Conservation (phyloP, 2,329 filamentous ascomycete species). For the Monosporascus sp. region DNA sequence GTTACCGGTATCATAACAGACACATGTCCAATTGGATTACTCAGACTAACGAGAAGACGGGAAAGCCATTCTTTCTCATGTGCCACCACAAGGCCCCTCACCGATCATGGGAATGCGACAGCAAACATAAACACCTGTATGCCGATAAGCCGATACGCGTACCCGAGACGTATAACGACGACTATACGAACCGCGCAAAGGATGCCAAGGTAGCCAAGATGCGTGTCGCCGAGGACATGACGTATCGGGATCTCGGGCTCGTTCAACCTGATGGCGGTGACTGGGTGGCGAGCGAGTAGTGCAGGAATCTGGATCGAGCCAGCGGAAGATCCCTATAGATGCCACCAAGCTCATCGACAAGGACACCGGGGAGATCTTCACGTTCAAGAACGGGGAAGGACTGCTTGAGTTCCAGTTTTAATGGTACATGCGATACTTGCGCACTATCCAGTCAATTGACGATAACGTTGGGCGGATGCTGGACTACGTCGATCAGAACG, state of each 20-base stretch:
- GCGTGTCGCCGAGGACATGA: conserved; percentile 45
- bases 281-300: conserved; percentile 29
- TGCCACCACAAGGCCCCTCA: conserved; percentile 53
- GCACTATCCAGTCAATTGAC: conserved; percentile 46
- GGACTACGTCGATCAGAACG: conserved; percentile 38
- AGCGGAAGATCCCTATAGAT: conserved; percentile 22
- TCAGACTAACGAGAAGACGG: conserved; percentile 23
- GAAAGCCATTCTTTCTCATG: conserved; percentile 48
- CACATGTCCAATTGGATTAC: conserved; percentile 40
- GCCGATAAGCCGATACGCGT: conserved; percentile 35
- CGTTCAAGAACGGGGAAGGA: conserved; percentile 34
- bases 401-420: conserved; percentile 51
- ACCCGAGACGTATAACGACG: conserved; percentile 47
- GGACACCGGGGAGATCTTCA: conserved; percentile 40
- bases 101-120: conserved; percentile 45
- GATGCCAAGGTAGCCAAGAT: conserved; percentile 47
- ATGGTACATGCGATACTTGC: conserved; percentile 51
- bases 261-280: conserved; percentile 45
- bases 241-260: conserved; percentile 46
- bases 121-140: conserved; percentile 44
- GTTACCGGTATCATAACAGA: conserved; percentile 49
- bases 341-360: conserved; percentile 36
- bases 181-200: conserved; percentile 48
- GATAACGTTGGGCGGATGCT: conserved; percentile 46
- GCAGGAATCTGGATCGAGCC: conserved; percentile 18